phyloP scores from a whole-genome alignment of 257 asterid genomes.

The Nicotiana noctiflora region DNA sequence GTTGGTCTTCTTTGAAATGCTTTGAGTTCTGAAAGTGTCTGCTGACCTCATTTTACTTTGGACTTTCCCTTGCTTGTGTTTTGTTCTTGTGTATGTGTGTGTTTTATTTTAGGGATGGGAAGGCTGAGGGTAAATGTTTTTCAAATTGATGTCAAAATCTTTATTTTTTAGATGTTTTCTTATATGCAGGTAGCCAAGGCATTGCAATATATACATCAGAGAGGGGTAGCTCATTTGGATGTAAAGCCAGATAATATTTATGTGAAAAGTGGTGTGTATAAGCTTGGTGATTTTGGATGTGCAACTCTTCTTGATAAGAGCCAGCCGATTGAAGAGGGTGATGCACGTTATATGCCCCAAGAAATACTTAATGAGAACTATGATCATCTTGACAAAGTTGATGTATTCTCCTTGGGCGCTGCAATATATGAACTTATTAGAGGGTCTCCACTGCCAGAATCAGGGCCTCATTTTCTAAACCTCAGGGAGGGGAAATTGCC shows the following conservation, averaged over 20 bases:
- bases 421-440: slow-evolving; percentile 72
- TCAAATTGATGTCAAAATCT: neutral
- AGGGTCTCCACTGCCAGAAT: slow-evolving; percentile 65
- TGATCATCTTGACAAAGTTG: slow-evolving; percentile 83
- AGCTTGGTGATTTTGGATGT: slow-evolving; percentile 97
- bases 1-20: neutral
- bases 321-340: slow-evolving; percentile 93
- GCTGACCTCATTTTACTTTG: neutral
- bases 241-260: slow-evolving; percentile 91
- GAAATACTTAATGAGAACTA: slow-evolving; percentile 85
- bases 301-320: slow-evolving; percentile 71
- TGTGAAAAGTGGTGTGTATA: slow-evolving; percentile 70
- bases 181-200: slow-evolving; percentile 76
- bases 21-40: neutral
- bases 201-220: slow-evolving; percentile 62
- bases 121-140: neutral
- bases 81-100: neutral
- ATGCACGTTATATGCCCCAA: slow-evolving; percentile 97
- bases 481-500: slow-evolving; percentile 81
- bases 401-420: slow-evolving; percentile 86
- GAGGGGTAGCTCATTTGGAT: slow-evolving; percentile 82
- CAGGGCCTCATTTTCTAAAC: slow-evolving; percentile 67
- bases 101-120: neutral
- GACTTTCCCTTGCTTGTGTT: neutral
- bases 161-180: neutral